Evolutionary conservation across 495 filamentous ascomycete species (phyloP), one percentile per base, ranked within the genome.

Genomic region (Penicillium cosmopolitanum): DNA sequence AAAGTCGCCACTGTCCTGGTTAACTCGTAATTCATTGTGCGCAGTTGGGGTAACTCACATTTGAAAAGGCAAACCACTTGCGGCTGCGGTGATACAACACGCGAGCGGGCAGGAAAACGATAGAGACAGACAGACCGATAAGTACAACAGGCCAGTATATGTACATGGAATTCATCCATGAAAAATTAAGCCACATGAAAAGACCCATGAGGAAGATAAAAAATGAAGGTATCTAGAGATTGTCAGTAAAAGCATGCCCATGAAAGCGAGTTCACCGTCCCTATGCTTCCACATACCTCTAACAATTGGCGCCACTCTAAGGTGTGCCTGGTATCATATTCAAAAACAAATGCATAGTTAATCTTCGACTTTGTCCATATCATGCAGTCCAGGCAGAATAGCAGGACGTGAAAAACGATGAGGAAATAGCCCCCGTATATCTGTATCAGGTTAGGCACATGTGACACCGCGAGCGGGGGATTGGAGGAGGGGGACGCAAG

Each of bases 291-390:
- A 58, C 67, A 53, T 74, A 87, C 85, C 76, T 92, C 90, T n/a
- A 87, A 78, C 42, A 97, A 79, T 67, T 97, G 88, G 67, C 89
- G 87, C 90, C 93, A 97, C 67, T 97, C 89, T 38, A 98, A 74
- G 48, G 87, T 83, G 74, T 95, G 84, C 63, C 93, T 83, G 46
- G 86, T 85, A 77, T 97, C 92, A 66, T 95, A 96, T 73, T 98
- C 95, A 69, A 98, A 98, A 66, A 98, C 89, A 75, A 98, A 98
- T 33, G 86, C 82, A 72, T 97, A 96, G 68, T 98, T 98, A 67
- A 98, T 91, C 72, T 92, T 94, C 60, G 88, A 85, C 43, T 74
- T 77, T 4, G 86, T 84, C 91, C 92, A 98, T 50, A 96, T 75
- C 54, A 87, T 83, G 67, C 92, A 94, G 65, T 89, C 89, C 34